These are phyloP conservation scores for Helicostylum pulchrum DNA, from an alignment of 192 early-diverging fungal species.

Conservation along the genomic window DNA sequence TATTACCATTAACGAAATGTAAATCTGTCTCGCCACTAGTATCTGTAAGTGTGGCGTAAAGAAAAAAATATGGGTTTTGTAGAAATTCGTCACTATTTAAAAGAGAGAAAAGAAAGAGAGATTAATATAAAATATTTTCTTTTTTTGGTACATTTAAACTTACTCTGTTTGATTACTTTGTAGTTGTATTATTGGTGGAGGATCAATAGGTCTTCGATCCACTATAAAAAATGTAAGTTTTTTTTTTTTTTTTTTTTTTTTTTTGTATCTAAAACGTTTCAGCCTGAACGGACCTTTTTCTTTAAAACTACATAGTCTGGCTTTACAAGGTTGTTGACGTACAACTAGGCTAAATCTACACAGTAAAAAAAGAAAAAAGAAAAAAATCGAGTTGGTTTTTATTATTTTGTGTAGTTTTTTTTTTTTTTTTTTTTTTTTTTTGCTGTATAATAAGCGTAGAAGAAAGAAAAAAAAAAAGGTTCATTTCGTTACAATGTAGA, in stretches of 20 bases:
- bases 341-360: slow-evolving; percentile 59
- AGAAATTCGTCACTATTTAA: slow-evolving; percentile 34
- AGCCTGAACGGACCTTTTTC: slow-evolving; percentile 71
- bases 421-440: not conserved
- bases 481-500: too few species aligned
- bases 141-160: not conserved
- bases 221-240: slow-evolving; percentile 38
- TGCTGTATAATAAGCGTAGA: too few species aligned
- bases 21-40: slow-evolving; percentile 76
- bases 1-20: slow-evolving; percentile 82
- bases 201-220: slow-evolving; percentile 77
- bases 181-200: slow-evolving; percentile 69
- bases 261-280: too few species aligned
- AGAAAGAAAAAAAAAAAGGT: not conserved
- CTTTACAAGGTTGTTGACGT: slow-evolving; percentile 86
- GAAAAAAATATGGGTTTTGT: slow-evolving; percentile 90
- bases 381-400: too few species aligned
- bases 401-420: not conserved
- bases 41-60: slow-evolving; percentile 86
- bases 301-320: slow-evolving; percentile 89
- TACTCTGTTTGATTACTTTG: not conserved
- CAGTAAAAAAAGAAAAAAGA: not conserved
- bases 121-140: not conserved
- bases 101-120: not conserved
- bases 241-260: too few species aligned